Conservation (phyloP, 495 filamentous ascomycete species). For the Penicillium malachiteum region DNA sequence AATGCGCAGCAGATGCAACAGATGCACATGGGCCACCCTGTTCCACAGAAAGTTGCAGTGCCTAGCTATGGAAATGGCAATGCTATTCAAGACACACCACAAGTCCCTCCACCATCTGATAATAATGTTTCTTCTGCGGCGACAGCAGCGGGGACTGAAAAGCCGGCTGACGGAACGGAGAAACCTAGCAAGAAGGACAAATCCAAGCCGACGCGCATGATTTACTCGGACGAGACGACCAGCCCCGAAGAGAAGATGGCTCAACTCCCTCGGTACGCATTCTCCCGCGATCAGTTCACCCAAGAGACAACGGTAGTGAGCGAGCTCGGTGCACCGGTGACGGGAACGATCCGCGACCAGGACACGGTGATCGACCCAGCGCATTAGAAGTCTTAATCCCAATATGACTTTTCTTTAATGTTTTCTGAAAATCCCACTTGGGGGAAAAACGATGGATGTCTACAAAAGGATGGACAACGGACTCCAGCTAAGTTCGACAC, state of each 20-base stretch:
- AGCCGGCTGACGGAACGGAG: constrained; percentile 38
- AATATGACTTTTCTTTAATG: neutral
- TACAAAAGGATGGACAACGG: constrained; percentile 16
- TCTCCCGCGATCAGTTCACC: constrained; percentile 49
- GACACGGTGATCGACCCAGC: constrained; percentile 39
- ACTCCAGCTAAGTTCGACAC: constrained; percentile 50
- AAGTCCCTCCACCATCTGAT: constrained; percentile 45
- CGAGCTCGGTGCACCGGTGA: constrained; percentile 37
- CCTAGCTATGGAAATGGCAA: constrained; percentile 18
- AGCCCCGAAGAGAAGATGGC: constrained; percentile 91
- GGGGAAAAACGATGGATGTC: neutral
- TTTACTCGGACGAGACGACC: constrained; percentile 74
- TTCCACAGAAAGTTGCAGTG: constrained; percentile 13
- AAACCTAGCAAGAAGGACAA: constrained; percentile 66
- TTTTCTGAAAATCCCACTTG: neutral
- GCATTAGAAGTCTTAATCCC: constrained; percentile 20
- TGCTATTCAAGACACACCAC: neutral
- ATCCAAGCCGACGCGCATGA: constrained; percentile 65
- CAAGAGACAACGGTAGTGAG: constrained; percentile 35
- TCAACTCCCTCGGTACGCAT: constrained; percentile 71
- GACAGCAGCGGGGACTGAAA: constrained; percentile 29
- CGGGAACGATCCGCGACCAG: constrained; percentile 34
- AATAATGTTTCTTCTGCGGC: constrained; percentile 56
- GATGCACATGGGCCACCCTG: constrained; percentile 61
- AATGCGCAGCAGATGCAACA: constrained; percentile 61